phyloP scores from a whole-genome alignment of 345 rosid genomes.

The Euphorbia tirucalli region DNA sequence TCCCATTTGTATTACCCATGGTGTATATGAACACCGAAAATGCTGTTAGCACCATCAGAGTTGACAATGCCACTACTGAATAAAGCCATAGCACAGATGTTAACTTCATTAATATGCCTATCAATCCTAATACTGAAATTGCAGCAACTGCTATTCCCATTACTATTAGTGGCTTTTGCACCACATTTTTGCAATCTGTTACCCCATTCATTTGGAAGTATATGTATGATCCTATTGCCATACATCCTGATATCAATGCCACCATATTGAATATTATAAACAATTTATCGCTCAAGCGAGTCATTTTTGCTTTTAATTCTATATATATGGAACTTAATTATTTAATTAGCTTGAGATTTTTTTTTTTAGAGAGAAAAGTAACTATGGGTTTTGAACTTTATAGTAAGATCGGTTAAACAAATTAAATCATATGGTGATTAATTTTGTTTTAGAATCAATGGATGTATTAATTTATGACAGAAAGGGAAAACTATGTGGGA shows the following conservation, averaged over 20 bases:
- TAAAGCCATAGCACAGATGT: neutral
- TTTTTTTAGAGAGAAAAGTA: neutral
- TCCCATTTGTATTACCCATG: neutral
- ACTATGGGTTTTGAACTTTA: neutral
- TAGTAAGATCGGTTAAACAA: too few species aligned
- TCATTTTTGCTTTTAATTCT: neutral
- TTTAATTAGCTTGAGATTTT: neutral
- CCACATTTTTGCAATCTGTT: constrained; percentile 11
- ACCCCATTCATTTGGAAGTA: constrained; percentile 7
- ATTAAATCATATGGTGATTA: neutral
- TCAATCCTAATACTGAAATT: constrained; percentile 13
- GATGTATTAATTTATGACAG: neutral
- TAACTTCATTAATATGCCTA: neutral
- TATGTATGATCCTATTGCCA: constrained; percentile 5
- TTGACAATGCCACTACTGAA: neutral
- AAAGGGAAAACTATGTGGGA: too few species aligned
- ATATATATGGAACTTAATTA: too few species aligned
- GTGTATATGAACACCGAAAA: neutral
- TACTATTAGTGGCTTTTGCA: constrained; percentile 5
- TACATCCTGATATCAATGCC: neutral
- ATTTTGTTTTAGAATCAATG: neutral
- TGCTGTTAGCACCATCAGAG: neutral
- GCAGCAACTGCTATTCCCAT: neutral
- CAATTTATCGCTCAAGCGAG: neutral
- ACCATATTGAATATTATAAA: neutral